Conservation (phyloP, 2,329 filamentous ascomycete genomes). For the Trichoderma sp. region DNA sequence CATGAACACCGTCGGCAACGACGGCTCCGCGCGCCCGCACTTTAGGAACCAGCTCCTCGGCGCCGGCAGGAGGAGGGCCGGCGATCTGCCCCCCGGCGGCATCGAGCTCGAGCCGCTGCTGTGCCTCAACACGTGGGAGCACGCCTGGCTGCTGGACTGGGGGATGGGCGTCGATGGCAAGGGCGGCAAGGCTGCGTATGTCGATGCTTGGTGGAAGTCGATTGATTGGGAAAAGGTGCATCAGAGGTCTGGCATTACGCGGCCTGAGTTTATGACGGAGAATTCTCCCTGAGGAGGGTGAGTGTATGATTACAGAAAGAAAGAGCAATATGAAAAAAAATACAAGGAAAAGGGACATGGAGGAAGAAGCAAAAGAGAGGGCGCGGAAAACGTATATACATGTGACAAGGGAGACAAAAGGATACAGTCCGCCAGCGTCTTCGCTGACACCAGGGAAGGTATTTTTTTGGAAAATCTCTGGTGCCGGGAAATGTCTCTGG, state of each 20-base stretch:
- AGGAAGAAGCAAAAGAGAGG: not conserved
- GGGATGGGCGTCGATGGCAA: slow-evolving; percentile 59
- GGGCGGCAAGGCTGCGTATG: slow-evolving; percentile 73
- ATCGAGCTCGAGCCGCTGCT: slow-evolving; percentile 74
- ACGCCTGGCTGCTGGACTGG: slow-evolving; percentile 86
- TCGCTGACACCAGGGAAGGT: not conserved
- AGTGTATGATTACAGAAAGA: not conserved
- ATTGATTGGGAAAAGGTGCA: slow-evolving; percentile 83
- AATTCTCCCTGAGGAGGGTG: slow-evolving; percentile 22
- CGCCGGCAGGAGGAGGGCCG: slow-evolving; percentile 34
- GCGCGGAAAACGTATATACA: slow-evolving; percentile 13
- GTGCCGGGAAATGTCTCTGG: not conserved
- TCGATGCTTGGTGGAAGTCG: slow-evolving; percentile 81
- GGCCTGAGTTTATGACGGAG: slow-evolving; percentile 42
- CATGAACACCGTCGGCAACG: slow-evolving; percentile 64
- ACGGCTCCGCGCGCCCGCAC: slow-evolving; percentile 43
- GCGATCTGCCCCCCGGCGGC: slow-evolving; percentile 62
- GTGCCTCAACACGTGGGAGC: slow-evolving; percentile 96
- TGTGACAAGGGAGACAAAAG: not conserved
- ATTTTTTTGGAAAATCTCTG: not conserved
- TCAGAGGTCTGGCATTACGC: slow-evolving; percentile 40
- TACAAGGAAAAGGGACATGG: not conserved
- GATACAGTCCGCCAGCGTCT: not conserved
- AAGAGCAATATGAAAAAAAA: not conserved
- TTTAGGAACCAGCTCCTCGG: slow-evolving; percentile 45